Evolutionary conservation across 208 protist genomes (phyloP).

Genomic region (Crithidia thermophila): DNA sequence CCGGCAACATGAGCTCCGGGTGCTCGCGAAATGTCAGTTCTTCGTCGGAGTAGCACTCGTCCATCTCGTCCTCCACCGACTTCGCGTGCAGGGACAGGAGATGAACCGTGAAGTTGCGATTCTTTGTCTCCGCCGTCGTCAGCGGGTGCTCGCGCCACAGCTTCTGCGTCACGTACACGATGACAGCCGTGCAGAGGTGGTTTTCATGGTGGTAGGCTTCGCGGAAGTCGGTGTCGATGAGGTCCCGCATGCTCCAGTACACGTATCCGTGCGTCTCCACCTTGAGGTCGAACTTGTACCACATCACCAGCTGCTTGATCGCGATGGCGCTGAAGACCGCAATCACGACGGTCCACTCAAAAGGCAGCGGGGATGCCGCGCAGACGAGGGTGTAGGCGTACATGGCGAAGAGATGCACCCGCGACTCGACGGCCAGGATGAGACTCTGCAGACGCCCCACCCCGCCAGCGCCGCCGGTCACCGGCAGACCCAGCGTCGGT

Average conservation of each 20-base stretch:
- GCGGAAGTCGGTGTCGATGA: not conserved
- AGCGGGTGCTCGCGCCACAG: constrained; percentile 30
- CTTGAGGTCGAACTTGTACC: not conserved
- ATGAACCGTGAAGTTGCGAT: constrained; percentile 26
- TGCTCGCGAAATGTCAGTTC: constrained; percentile 2
- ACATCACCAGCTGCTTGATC: constrained; percentile 7
- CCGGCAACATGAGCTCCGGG: constrained; percentile 21
- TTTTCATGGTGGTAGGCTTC: constrained; percentile 2
- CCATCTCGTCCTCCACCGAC: not conserved
- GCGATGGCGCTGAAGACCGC: constrained; percentile 15
- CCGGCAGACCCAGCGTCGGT: not conserved
- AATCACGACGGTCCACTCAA: constrained; percentile 3
- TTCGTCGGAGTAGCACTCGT: not conserved
- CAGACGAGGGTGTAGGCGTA: constrained; percentile 1
- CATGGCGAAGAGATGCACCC: not conserved
- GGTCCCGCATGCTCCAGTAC: constrained; percentile 22
- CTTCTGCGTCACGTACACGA: constrained; percentile 25
- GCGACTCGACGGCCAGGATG: constrained; percentile 3
- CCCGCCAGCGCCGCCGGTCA: not conserved
- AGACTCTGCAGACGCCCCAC: constrained; percentile 7
- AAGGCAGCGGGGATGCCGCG: constrained; percentile 12
- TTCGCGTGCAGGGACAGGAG: constrained; percentile 23
- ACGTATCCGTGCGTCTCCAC: constrained; percentile 9
- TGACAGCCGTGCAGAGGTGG: constrained; percentile 13
- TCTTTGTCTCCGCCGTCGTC: constrained; percentile 16